Percentiles rank a stretch among this genome's conserved stretches.
Conservation (phyloP, 2,329 filamentous ascomycete genomes). For the Botrytis hyacinthi region DNA sequence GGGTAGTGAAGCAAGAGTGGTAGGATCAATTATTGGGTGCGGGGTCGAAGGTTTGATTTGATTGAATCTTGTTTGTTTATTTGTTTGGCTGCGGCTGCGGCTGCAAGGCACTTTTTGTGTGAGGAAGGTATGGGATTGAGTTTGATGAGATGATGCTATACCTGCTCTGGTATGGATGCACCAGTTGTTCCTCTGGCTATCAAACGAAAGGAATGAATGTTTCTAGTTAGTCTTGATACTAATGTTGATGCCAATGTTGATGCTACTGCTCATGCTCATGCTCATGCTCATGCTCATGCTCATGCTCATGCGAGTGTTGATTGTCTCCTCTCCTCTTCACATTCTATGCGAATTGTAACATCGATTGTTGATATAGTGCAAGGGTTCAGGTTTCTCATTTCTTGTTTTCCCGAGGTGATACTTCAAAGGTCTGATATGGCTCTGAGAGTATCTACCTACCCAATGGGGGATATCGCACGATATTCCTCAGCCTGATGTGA, state of each 20-base stretch:
- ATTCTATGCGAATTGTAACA: neutral
- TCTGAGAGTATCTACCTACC: neutral
- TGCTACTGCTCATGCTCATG: neutral
- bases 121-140: neutral
- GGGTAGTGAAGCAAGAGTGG: constrained; percentile 15
- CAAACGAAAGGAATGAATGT: neutral
- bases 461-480: neutral
- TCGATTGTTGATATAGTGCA: neutral
- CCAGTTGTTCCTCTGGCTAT: too few relatives aligned
- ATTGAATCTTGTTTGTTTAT: neutral
- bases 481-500: neutral
- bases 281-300: neutral
- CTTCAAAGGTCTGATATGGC: neutral
- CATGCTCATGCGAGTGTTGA: too few relatives aligned
- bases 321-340: neutral
- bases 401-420: constrained; percentile 9
- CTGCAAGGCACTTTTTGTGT: constrained; percentile 13
- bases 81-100: neutral
- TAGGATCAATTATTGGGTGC: constrained; percentile 16
- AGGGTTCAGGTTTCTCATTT: neutral
- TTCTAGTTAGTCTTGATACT: neutral
- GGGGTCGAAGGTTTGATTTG: constrained; percentile 16
- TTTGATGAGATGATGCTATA: neutral
- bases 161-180: neutral
- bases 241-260: too few relatives aligned